Conservation (phyloP, 192 early-diverging fungal species). For the Linnemannia zychae region DNA sequence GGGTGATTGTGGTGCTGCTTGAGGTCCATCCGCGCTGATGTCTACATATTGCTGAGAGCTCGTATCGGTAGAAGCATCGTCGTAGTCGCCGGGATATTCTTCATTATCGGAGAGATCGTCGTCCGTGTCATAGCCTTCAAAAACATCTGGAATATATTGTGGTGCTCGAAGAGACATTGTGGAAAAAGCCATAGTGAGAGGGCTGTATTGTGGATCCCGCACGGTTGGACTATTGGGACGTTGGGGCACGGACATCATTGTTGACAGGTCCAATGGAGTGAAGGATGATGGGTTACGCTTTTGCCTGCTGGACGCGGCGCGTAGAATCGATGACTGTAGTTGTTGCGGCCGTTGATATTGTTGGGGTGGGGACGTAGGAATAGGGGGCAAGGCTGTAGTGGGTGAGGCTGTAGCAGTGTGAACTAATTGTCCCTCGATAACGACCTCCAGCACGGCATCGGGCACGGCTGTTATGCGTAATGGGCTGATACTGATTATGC, state of each 20-base stretch:
- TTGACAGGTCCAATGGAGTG: neutral
- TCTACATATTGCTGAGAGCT: too few species aligned
- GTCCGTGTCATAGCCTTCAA: neutral
- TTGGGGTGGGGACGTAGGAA: neutral
- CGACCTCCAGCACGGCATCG: neutral
- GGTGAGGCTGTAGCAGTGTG: neutral
- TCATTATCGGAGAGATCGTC: neutral
- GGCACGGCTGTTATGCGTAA: neutral
- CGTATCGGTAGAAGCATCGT: neutral
- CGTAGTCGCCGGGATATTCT: neutral
- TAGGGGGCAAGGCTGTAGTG: too few species aligned
- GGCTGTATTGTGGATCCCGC: neutral
- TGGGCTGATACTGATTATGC: neutral
- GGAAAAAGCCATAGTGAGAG: neutral
- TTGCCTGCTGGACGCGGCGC: neutral
- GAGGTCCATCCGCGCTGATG: neutral
- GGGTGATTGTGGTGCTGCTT: neutral
- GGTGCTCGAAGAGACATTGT: neutral
- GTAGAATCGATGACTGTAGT: neutral
- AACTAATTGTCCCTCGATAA: neutral
- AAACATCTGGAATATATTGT: neutral
- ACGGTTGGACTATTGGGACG: neutral
- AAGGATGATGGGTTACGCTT: neutral
- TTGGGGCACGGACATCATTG: neutral
- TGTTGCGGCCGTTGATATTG: neutral